Evolutionary conservation across 192 early-diverging fungal species (phyloP).

Genomic region (Coemansia sp.): DNA sequence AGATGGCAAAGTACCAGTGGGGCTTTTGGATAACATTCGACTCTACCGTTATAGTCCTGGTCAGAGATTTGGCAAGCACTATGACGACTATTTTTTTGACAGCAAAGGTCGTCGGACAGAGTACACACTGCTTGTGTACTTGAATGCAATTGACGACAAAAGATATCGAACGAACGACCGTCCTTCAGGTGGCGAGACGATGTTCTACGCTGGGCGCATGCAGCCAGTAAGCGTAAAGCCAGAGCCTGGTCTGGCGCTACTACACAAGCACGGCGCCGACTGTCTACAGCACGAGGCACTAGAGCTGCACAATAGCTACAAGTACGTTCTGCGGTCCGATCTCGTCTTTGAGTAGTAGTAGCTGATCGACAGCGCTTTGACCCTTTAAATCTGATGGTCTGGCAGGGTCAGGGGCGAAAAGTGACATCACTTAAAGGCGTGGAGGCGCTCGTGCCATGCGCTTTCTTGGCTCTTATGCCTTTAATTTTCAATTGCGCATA

Average conservation of each 20-base stretch:
- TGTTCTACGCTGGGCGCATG: slow-evolving; percentile 61
- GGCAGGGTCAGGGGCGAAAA: slow-evolving; percentile 2
- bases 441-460: background rate
- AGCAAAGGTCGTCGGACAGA: slow-evolving; percentile 57
- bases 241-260: slow-evolving; percentile 59
- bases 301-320: slow-evolving; percentile 59
- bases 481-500: background rate
- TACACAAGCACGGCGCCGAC: slow-evolving; percentile 67
- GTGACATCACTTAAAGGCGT: background rate
- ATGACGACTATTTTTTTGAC: slow-evolving; percentile 64
- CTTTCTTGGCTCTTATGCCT: background rate
- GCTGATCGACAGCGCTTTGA: background rate
- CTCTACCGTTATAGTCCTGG: slow-evolving; percentile 67
- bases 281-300: slow-evolving; percentile 66
- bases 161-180: slow-evolving; percentile 25
- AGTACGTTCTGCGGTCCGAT: slow-evolving; percentile 66
- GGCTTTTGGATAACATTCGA: slow-evolving; percentile 61
- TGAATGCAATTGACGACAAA: slow-evolving; percentile 57
- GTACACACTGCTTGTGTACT: slow-evolving; percentile 64
- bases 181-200: slow-evolving; percentile 47
- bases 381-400: background rate
- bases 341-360: slow-evolving; percentile 51
- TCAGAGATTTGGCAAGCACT: slow-evolving; percentile 65
- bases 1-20: slow-evolving; percentile 50
- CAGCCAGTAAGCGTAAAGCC: slow-evolving; percentile 60